phyloP scores from a whole-genome alignment of 225 moss, liverwort and hornwort species.

The Pseudisothecium myosuroides region DNA sequence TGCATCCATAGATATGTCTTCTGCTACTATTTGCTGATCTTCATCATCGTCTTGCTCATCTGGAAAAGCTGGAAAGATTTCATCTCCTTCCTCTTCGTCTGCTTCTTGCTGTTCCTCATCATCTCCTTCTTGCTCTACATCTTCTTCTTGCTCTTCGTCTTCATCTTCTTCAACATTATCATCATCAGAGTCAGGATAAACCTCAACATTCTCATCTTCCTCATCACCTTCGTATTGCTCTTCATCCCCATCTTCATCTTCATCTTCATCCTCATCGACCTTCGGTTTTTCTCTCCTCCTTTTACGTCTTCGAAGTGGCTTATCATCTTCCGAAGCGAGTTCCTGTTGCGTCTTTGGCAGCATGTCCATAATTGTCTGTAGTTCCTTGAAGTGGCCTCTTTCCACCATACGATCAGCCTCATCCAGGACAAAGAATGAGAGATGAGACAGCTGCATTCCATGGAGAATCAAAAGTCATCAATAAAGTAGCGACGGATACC shows the following conservation, averaged over 20 bases:
- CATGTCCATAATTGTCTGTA: constrained; percentile 87
- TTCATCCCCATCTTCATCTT: background rate
- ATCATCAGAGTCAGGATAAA: constrained; percentile 38
- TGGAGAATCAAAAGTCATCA: background rate
- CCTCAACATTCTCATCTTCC: constrained; percentile 7
- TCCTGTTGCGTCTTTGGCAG: constrained; percentile 35
- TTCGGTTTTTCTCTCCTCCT: constrained; percentile 4
- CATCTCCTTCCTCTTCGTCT: background rate
- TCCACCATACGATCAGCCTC: constrained; percentile 99
- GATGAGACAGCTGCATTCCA: constrained; percentile 44
- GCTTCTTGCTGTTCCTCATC: background rate
- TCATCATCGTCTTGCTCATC: constrained; percentile 3
- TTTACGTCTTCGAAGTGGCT: constrained; percentile 6
- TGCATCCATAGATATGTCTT: constrained; percentile 28
- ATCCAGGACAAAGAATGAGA: constrained; percentile 95
- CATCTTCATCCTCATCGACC: background rate
- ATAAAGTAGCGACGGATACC: background rate
- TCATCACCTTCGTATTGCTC: background rate
- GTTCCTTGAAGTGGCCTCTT: constrained; percentile 88
- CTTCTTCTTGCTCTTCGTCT: constrained; percentile 1
- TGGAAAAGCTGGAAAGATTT: constrained; percentile 4
- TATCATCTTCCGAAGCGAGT: background rate
- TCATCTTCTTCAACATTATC: constrained; percentile 1
- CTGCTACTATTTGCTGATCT: constrained; percentile 17
- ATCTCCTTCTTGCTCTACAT: background rate